Conservation (phyloP, 1,284 basidiomycete genomes). For the Heterobasidion irregulare region DNA sequence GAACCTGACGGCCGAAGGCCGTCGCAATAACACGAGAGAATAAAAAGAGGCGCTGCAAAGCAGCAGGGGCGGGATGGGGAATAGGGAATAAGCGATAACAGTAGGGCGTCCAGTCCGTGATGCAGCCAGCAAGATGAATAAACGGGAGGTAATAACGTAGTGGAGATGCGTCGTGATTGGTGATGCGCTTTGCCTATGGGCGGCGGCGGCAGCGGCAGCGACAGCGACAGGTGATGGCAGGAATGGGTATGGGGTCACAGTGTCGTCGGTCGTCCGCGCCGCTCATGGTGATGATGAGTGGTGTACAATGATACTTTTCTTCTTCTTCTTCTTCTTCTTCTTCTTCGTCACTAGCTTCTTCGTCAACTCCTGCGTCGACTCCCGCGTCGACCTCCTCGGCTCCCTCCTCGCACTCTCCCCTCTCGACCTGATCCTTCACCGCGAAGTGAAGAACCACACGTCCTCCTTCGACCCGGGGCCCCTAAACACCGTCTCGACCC, state of each 20-base stretch:
- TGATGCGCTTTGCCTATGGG: not conserved
- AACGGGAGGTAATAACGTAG: not conserved
- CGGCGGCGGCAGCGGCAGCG: too few species aligned
- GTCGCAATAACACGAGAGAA: too few species aligned
- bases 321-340: not conserved
- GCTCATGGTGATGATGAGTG: not conserved
- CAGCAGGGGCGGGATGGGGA: not conserved
- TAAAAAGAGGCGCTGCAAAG: not conserved
- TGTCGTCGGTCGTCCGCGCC: not conserved
- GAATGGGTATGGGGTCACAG: not conserved
- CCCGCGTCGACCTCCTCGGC: too few species aligned
- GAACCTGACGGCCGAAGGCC: too few species aligned
- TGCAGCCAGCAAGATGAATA: not conserved
- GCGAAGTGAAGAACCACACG: conserved; percentile 4
- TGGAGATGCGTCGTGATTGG: not conserved
- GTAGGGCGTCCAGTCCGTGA: not conserved
- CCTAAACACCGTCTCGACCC: conserved; percentile 5
- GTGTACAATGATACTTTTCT: not conserved
- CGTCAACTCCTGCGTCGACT: not conserved
- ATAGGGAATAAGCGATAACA: not conserved
- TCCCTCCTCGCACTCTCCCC: not conserved
- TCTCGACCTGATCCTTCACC: conserved; percentile 8
- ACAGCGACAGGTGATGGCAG: too few species aligned
- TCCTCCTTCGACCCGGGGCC: conserved; percentile 7
- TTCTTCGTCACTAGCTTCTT: not conserved